A percentile compares a stretch with the other conserved stretches of the same genome.
Evolutionary conservation across 768 basidiomycete species (phyloP).

Genomic region (Amanita thiersii): DNA sequence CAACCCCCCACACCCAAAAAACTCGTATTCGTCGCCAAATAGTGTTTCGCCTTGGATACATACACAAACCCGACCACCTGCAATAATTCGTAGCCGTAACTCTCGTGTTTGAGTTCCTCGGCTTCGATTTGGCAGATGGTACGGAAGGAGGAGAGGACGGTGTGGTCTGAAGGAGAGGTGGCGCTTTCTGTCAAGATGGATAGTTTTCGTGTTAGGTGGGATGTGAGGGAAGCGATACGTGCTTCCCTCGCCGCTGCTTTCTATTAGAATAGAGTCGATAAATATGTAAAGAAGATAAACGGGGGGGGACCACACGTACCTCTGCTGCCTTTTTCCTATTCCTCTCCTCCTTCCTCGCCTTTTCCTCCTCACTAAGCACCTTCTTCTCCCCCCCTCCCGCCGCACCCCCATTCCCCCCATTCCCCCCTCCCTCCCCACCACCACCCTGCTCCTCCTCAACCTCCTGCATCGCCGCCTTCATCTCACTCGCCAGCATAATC

Average conservation of each 20-base stretch:
- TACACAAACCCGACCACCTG: constrained; percentile 87
- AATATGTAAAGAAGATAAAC: constrained; percentile 5
- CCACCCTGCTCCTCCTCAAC: constrained; percentile 54
- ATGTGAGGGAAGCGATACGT: constrained; percentile 67
- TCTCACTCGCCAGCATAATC: constrained; percentile 82
- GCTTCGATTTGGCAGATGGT: constrained; percentile 78
- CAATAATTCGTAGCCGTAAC: constrained; percentile 80
- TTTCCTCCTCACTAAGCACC: constrained; percentile 58
- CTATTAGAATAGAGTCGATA: constrained; percentile 30
- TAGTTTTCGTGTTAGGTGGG: constrained; percentile 74
- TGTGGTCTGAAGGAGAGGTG: constrained; percentile 54
- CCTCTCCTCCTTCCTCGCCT: constrained; percentile 66
- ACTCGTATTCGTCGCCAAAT: constrained; percentile 62
- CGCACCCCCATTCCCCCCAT: constrained; percentile 24
- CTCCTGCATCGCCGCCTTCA: constrained; percentile 90
- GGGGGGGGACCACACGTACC: constrained; percentile 29
- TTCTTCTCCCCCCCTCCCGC: constrained; percentile 21
- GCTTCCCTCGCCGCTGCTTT: constrained; percentile 76
- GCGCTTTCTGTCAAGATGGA: constrained; percentile 86
- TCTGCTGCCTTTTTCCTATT: constrained; percentile 58
- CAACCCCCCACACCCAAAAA: constrained; percentile 87
- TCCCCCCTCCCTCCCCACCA: constrained; percentile 34
- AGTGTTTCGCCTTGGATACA: constrained; percentile 72
- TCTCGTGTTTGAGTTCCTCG: constrained; percentile 82
- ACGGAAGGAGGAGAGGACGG: constrained; percentile 65